A percentile compares a stretch with the other conserved stretches of the same genome.
phyloP scores from a whole-genome alignment of 2,329 filamentous ascomycete genomes.

The Lachnellula suecica region DNA sequence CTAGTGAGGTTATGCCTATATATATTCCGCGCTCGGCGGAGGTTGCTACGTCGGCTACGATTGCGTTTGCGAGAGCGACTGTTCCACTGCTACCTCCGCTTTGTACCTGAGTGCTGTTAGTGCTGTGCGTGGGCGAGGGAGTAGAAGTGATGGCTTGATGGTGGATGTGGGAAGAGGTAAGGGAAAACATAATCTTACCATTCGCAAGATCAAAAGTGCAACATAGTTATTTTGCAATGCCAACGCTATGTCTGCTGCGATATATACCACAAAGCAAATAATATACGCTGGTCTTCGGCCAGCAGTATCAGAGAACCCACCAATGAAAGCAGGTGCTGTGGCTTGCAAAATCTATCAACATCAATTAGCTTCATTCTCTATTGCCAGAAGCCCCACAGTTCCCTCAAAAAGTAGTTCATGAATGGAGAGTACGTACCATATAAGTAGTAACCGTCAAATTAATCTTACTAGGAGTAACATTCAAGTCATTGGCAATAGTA shows the following conservation, averaged over 20 bases:
- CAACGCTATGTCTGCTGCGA: constrained; percentile 53
- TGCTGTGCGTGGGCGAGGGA: too few species aligned
- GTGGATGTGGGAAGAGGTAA: too few species aligned
- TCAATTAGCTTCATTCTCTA: neutral
- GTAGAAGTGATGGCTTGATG: too few species aligned
- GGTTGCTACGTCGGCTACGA: constrained; percentile 63
- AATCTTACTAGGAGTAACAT: constrained; percentile 39
- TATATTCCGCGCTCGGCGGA: constrained; percentile 62
- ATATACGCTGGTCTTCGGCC: constrained; percentile 56
- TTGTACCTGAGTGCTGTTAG: constrained; percentile 29
- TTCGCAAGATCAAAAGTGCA: constrained; percentile 51
- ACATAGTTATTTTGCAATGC: constrained; percentile 48
- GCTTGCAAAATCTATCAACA: constrained; percentile 52
- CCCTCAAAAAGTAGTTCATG: neutral
- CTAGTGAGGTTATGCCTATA: constrained; percentile 61
- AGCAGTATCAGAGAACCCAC: constrained; percentile 51
- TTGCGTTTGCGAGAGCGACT: constrained; percentile 55
- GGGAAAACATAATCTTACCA: constrained; percentile 33
- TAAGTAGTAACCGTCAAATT: constrained; percentile 40
- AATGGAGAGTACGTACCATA: constrained; percentile 27
- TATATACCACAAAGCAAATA: constrained; percentile 51
- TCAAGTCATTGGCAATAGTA: constrained; percentile 46
- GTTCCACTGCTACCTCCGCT: constrained; percentile 58
- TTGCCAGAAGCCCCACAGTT: neutral
- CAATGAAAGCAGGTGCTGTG: constrained; percentile 55